Evolutionary conservation across 2,329 filamentous ascomycete genomes (phyloP), one percentile per base, ranked within the genome.

Genomic region (Aspergillus phoenicis): DNA sequence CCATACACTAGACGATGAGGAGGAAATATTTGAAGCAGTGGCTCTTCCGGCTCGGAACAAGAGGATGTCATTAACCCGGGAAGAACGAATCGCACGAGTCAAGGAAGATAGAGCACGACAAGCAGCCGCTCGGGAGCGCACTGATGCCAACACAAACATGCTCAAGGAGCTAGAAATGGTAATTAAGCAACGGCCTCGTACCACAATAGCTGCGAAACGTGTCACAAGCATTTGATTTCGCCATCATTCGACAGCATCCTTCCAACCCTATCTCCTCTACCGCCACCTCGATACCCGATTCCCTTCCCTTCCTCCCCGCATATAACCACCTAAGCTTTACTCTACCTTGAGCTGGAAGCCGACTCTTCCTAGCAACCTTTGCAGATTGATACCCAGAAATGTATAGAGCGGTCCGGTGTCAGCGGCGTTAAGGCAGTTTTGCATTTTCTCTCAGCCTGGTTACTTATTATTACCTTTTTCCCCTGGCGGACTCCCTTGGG

Each of bases 91-190:
- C 68, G 83, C 84, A 47, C 94, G 90, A 76, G 93, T 97, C 82
- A 89, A 90, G 69, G 93, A 97, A 72, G 94, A 98, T 48, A 85
- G 94, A 60, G 88, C 87, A 57, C 86, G 86, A 64, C 90, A 91
- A 72, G 89, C 90, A 20, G 82, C 87, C 43, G 81, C 88, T 43
- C 86, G 88, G 58, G 91, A 93, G 68, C 89, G 90, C 71, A 82
- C 87, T 48, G 92, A 97, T 64, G 90, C 91, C 10, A 96, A 88
- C 64, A 91, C 88, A 47, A 91, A 90, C 68, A 97, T 99, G 91
- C 84, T 99, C 64, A 88, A 90, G 64, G 95, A 99, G 78, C 83
- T 99, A 61, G 92, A 97, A 80, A 94, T 91, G 64, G 87, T 99
- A 62, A 96, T 98, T 74, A 86, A 85, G 67, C 77, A 85, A 67